Percentiles rank a stretch among this genome's conserved stretches.
phyloP scores from a whole-genome alignment of 2,329 filamentous ascomycete genomes.

The Epichloe uncinata region DNA sequence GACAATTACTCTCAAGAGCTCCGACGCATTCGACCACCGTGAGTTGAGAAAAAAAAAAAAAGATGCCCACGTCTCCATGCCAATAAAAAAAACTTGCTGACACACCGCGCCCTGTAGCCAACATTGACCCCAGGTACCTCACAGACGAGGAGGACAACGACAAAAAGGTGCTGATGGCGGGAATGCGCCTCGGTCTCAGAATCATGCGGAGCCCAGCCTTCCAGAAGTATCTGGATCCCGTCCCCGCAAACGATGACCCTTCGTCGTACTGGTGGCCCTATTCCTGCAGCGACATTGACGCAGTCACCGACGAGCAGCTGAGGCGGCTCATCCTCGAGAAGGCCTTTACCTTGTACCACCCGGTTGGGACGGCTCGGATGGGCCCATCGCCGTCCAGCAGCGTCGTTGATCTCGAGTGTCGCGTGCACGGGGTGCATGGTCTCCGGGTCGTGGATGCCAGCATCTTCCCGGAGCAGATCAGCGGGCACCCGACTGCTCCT shows the following conservation, averaged over 20 bases:
- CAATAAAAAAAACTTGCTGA: not conserved
- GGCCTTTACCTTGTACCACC: slow-evolving; percentile 11
- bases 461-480: slow-evolving; percentile 31
- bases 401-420: slow-evolving; percentile 35
- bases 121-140: slow-evolving; percentile 11
- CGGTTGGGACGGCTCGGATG: slow-evolving; percentile 10
- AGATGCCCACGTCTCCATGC: not conserved
- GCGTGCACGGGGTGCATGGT: slow-evolving; percentile 36
- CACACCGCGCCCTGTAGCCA: slow-evolving; percentile 3
- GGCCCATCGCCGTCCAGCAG: slow-evolving; percentile 6
- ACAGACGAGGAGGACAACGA: slow-evolving; percentile 10
- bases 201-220: slow-evolving; percentile 7
- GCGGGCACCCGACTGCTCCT: slow-evolving; percentile 10
- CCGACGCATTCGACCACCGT: slow-evolving; percentile 10
- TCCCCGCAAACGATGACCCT: slow-evolving; percentile 6
- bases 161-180: slow-evolving; percentile 9
- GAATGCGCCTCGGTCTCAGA: slow-evolving; percentile 7
- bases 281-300: slow-evolving; percentile 8
- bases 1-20: slow-evolving; percentile 8
- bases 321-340: slow-evolving; percentile 7
- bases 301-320: slow-evolving; percentile 10
- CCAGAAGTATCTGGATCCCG: slow-evolving; percentile 8
- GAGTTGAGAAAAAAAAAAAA: not conserved
- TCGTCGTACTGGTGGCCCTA: slow-evolving; percentile 11
- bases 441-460: slow-evolving; percentile 46